Evolutionary conservation across 305 asterid genomes (phyloP).

Genomic region (Fraxinus greggii): DNA sequence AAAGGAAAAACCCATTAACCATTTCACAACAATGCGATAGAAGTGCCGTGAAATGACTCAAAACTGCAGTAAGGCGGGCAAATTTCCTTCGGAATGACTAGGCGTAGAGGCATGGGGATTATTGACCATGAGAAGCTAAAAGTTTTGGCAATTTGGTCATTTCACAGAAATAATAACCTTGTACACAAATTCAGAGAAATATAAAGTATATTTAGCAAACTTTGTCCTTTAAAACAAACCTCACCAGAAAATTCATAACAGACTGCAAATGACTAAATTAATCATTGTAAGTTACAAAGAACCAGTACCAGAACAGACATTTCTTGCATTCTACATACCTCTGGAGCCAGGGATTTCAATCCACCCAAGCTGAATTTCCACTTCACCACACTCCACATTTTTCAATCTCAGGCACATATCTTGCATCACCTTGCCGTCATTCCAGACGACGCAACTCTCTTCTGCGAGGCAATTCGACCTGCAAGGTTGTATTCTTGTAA

Average conservation of each 20-base stretch:
- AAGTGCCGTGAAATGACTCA: not conserved
- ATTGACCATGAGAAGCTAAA: not conserved
- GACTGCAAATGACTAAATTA: not conserved
- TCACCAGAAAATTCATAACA: not conserved
- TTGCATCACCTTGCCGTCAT: slow-evolving; percentile 57
- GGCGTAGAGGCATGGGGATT: not conserved
- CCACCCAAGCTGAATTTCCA: slow-evolving; percentile 82
- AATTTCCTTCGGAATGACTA: not conserved
- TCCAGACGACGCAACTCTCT: slow-evolving; percentile 60
- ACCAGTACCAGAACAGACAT: not conserved
- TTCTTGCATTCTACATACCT: slow-evolving; percentile 31
- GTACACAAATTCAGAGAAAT: not conserved
- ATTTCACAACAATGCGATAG: not conserved
- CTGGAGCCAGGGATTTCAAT: slow-evolving; percentile 67
- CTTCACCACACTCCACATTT: slow-evolving; percentile 87
- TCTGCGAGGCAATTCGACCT: slow-evolving; percentile 73
- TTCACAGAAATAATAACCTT: not conserved
- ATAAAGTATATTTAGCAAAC: not conserved
- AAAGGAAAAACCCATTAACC: not conserved
- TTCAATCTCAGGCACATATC: slow-evolving; percentile 75
- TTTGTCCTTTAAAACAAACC: not conserved
- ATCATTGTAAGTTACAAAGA: not conserved
- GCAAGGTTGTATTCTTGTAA: slow-evolving; percentile 46
- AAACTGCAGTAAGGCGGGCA: not conserved
- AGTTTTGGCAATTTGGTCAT: not conserved